Evolutionary conservation across 169 alveolate species (phyloP), one percentile per base, ranked within the genome.

Genomic region (Pseudocohnilembus persalinus): DNA sequence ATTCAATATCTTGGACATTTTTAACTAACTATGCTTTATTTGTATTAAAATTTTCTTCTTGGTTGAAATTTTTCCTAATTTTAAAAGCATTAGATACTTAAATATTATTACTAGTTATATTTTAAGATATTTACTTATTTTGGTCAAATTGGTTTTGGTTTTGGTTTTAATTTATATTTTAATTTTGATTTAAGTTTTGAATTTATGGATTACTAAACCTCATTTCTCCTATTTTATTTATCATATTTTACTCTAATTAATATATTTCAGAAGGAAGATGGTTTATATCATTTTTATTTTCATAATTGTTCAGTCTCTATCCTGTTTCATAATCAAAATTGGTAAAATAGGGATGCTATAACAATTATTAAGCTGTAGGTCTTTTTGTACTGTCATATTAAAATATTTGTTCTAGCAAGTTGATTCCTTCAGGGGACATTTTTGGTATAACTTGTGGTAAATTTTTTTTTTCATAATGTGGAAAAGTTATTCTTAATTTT

Each of bases 401-500:
- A 26, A 86, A 68, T 82, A 79, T 80, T 63, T 80, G 32, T 35
- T 31, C 16, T 0, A 86, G 74, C 31, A 86, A 80, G 74, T 86
- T 80, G 30, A 80, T 49, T 0, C 87, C 90, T 33, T 73, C 76
- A 64, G 76, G 73, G n/a, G 84, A 77, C 24, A 82, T 74, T 74
- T 65, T 74, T 63, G 93, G 92, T 20, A 95, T 89, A 0, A 94
- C 82, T 35, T 87, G 78, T 81, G 84, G 83, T 31, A 95, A 85
- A 31, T 90, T 82, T 68, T 83, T 81, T 29, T 87, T 91, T 64
- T 81, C 81, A 76, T 77, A 91, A 74, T 85, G 84, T 74, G 94
- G 98, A 85, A 93, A 92, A 74, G 83, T 90, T 88, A 92, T 88
- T 31, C 92, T 89, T 77, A 91, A 82, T 76, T 91, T 73, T 29